Percentiles rank a stretch among this genome's conserved stretches.
Evolutionary conservation across 257 asterid species (phyloP).

Genomic region (Ilex asprella): DNA sequence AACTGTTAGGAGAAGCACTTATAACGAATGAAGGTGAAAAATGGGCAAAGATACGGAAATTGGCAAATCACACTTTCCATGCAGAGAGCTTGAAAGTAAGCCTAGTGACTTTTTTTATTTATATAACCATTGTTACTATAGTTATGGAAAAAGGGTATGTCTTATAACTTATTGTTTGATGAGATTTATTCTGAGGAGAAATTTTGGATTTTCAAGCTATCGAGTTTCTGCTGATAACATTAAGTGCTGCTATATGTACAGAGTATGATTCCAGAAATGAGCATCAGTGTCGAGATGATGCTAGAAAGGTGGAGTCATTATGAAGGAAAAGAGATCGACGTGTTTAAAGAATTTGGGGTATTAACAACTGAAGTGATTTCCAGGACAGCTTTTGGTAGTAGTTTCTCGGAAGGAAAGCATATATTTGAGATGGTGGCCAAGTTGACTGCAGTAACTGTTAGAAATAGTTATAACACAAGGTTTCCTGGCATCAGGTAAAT

Average conservation of each 20-base stretch:
- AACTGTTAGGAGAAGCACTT: conserved; percentile 37
- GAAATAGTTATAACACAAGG: conserved; percentile 22
- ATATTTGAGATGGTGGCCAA: conserved; percentile 34
- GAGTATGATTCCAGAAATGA: conserved; percentile 45
- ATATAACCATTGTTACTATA: too few species aligned
- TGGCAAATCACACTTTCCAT: conserved; percentile 52
- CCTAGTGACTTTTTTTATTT: neutral
- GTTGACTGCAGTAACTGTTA: conserved; percentile 23
- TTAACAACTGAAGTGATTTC: conserved; percentile 51
- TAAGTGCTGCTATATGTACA: conserved; percentile 4
- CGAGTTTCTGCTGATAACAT: neutral
- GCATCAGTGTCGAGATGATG: conserved; percentile 29
- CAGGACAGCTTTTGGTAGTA: conserved; percentile 47
- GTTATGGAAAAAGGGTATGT: neutral
- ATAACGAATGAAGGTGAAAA: conserved; percentile 44
- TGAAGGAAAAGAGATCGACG: conserved; percentile 41
- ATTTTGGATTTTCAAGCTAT: too few species aligned
- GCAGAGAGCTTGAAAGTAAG: conserved; percentile 37
- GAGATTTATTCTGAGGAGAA: too few species aligned
- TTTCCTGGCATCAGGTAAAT: conserved; percentile 27
- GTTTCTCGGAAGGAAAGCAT: conserved; percentile 36
- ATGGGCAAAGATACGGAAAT: conserved; percentile 40
- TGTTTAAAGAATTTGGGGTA: conserved; percentile 32
- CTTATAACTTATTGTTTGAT: too few species aligned
- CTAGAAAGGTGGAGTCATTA: conserved; percentile 27